A percentile compares a stretch with the other conserved stretches of the same genome.
Conservation (phyloP, 1,284 basidiomycete genomes). For the Puccinia horiana region DNA sequence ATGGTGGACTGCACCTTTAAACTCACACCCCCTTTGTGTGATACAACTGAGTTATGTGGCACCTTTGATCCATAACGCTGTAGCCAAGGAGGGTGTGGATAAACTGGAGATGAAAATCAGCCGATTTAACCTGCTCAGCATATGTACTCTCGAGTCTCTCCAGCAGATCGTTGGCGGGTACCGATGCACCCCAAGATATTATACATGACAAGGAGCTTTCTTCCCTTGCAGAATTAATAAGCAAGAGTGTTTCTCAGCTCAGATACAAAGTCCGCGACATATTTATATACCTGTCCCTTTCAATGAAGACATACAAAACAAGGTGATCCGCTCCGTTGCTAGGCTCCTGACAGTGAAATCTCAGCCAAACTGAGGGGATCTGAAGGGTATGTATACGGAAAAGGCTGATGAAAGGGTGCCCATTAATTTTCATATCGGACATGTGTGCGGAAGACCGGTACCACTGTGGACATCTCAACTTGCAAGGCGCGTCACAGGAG, state of each 20-base stretch:
- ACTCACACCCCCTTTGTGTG: not conserved
- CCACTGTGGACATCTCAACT: not conserved
- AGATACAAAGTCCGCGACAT: not conserved
- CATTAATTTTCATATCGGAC: not conserved
- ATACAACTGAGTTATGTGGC: not conserved
- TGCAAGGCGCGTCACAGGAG: no score
- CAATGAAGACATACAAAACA: not conserved
- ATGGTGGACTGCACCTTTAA: not conserved
- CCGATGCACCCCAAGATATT: not conserved
- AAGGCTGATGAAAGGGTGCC: slow-evolving; percentile 6
- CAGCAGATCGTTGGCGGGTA: not conserved
- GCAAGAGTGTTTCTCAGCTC: not conserved
- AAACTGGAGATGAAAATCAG: slow-evolving; percentile 13
- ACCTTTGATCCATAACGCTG: not conserved
- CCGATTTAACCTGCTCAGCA: not conserved
- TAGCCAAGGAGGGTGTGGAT: slow-evolving; percentile 21
- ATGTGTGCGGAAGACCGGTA: not conserved
- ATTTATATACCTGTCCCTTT: slow-evolving; percentile 9
- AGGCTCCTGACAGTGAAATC: not conserved
- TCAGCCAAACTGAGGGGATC: not conserved
- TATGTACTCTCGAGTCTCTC: not conserved
- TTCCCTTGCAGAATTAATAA: not conserved
- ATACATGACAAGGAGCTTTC: not conserved
- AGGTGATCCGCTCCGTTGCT: not conserved
- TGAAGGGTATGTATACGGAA: not conserved